phyloP scores from a whole-genome alignment of 2,329 filamentous ascomycete genomes.

The Neonectria hederae region DNA sequence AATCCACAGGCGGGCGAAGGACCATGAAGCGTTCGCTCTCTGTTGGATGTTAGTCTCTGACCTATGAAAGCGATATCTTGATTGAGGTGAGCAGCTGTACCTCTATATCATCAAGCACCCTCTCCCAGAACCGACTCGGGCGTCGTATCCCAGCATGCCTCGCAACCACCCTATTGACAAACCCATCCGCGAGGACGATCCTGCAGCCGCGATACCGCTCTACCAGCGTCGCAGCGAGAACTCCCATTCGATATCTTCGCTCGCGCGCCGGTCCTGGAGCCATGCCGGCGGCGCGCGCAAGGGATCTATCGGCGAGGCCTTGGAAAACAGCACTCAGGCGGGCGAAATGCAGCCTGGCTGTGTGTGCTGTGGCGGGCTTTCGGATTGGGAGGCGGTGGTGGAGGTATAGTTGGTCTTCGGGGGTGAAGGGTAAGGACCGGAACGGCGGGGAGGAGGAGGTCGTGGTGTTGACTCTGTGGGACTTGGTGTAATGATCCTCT shows the following conservation, averaged over 20 bases:
- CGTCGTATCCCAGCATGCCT: conserved; percentile 13
- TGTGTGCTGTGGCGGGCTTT: conserved; percentile 8
- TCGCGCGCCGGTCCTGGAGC: conserved; percentile 4
- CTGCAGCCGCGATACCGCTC: conserved; percentile 11
- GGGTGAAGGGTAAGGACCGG: conserved; percentile 10
- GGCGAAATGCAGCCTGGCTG: conserved; percentile 10
- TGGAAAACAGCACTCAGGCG: conserved; percentile 19
- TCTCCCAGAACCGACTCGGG: conserved; percentile 28
- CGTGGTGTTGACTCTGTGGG: not conserved
- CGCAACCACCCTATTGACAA: conserved; percentile 13
- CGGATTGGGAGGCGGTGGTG: conserved; percentile 24
- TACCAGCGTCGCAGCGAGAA: conserved; percentile 19
- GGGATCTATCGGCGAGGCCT: conserved; percentile 22
- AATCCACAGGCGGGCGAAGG: conserved; percentile 22
- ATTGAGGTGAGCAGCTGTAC: conserved; percentile 2
- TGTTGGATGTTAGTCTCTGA: conserved; percentile 1
- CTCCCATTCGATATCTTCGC: conserved; percentile 19
- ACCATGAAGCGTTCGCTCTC: conserved; percentile 26
- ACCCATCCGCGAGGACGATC: conserved; percentile 19
- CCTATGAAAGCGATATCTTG: not conserved
- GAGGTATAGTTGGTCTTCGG: conserved; percentile 29
- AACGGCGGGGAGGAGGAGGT: not conserved
- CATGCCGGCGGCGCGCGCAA: conserved; percentile 9
- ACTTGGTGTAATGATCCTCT: not conserved
- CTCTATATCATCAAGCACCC: conserved; percentile 29